These are phyloP conservation scores for Jacaranda mimosifolia DNA, from an alignment of 257 asterid species.

Conservation along the genomic window DNA sequence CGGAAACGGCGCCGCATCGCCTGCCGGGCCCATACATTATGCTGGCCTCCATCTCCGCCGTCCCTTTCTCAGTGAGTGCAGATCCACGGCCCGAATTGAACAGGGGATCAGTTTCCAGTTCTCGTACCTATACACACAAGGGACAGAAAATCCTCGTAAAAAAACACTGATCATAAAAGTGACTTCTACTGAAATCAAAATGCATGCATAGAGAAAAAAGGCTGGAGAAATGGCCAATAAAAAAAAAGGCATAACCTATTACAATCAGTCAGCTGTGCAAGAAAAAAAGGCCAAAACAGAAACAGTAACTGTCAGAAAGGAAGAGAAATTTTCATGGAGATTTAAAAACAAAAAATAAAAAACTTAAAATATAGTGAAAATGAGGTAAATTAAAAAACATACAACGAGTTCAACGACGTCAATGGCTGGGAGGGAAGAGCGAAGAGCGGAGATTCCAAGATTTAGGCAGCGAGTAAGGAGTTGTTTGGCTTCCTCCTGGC, in stretches of 20 bases:
- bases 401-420: constrained; percentile 97
- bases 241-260: background rate
- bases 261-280: background rate
- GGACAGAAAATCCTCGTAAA: background rate
- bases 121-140: constrained; percentile 65
- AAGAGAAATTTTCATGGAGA: background rate
- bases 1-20: constrained; percentile 99
- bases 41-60: constrained; percentile 99
- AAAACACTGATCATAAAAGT: background rate
- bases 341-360: background rate
- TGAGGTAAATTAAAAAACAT: constrained; percentile 23
- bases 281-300: background rate
- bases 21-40: constrained; percentile 91
- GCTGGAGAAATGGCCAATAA: background rate
- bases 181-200: background rate
- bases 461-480: constrained; percentile 88
- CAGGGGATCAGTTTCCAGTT: constrained; percentile 87
- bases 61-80: constrained; percentile 87
- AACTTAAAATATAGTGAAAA: background rate
- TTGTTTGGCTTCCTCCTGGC: constrained; percentile 83
- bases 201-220: background rate
- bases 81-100: constrained; percentile 99
- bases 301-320: background rate
- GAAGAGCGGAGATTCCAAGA: constrained; percentile 86
- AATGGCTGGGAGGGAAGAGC: constrained; percentile 72